Percentiles rank a stretch among this genome's conserved stretches.
phyloP scores from a whole-genome alignment of 83 land plant species.

The Picea engelmannii region DNA sequence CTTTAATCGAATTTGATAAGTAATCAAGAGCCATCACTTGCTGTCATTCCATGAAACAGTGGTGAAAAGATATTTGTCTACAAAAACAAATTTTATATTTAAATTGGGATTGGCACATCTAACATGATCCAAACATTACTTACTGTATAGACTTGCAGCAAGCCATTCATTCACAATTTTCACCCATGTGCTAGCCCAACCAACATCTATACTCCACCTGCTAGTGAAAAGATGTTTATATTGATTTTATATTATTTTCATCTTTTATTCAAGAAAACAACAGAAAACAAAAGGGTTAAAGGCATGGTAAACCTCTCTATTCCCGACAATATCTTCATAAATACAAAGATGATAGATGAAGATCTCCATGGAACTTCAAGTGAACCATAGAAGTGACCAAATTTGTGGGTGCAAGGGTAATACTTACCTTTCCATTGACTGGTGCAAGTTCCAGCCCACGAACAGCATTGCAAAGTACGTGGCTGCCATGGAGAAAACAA shows the following conservation, averaged over 20 bases:
- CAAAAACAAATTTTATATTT: neutral
- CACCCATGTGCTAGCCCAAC: conserved; percentile 94
- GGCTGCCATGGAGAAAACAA: conserved; percentile 81
- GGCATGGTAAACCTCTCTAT: neutral
- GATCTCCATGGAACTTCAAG: neutral
- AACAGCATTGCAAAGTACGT: conserved; percentile 97
- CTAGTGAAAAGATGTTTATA: neutral
- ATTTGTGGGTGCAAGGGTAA: too few relatives aligned
- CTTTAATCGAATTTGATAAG: neutral
- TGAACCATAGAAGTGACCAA: neutral
- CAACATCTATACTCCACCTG: conserved; percentile 91
- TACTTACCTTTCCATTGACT: conserved; percentile 61
- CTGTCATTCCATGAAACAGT: neutral
- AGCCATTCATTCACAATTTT: conserved; percentile 86
- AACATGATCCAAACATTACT: conserved; percentile 19
- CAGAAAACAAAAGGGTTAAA: neutral
- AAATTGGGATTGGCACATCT: neutral
- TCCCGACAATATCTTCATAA: neutral
- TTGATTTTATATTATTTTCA: neutral
- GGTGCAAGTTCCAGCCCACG: conserved; percentile 79
- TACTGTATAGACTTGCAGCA: conserved; percentile 78
- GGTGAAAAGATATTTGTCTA: neutral
- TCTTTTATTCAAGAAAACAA: neutral
- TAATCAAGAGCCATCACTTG: neutral
- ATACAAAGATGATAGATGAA: neutral